These are phyloP conservation scores for Saccharomyces kudriavzevii DNA, from an alignment of 805 yeast species.

Conservation along the genomic window DNA sequence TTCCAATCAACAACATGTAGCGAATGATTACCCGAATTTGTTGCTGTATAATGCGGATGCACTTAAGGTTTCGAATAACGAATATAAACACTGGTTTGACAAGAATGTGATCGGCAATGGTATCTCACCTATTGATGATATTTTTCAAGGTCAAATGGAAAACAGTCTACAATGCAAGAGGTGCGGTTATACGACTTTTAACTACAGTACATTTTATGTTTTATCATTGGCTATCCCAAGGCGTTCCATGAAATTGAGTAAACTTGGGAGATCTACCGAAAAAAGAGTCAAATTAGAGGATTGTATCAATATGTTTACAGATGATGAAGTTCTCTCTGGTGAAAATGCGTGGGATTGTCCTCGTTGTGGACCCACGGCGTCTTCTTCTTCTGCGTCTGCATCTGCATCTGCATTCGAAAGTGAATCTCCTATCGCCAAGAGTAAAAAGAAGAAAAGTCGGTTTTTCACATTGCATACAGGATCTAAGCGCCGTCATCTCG, in stretches of 20 bases:
- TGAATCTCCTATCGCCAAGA: background rate
- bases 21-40: constrained; percentile 33
- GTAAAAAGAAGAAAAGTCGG: background rate
- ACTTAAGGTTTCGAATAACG: constrained; percentile 32
- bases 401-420: background rate
- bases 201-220: constrained; percentile 54
- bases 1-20: constrained; percentile 33
- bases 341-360: constrained; percentile 86
- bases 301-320: constrained; percentile 52
- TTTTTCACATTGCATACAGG: background rate
- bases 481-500: background rate
- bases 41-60: constrained; percentile 28
- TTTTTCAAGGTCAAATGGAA: constrained; percentile 69
- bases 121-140: constrained; percentile 54
- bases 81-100: constrained; percentile 57
- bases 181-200: constrained; percentile 54
- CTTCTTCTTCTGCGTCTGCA: constrained; percentile 9
- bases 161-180: constrained; percentile 53
- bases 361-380: constrained; percentile 38
- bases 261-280: constrained; percentile 15
- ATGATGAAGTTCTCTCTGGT: constrained; percentile 56
- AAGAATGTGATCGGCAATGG: constrained; percentile 47
- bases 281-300: constrained; percentile 45
- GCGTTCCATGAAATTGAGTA: constrained; percentile 11
- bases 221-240: constrained; percentile 56